Percentiles rank a stretch among this genome's conserved stretches.
Evolutionary conservation across 2,329 filamentous ascomycete species (phyloP).

Genomic region (Penicillium freii): DNA sequence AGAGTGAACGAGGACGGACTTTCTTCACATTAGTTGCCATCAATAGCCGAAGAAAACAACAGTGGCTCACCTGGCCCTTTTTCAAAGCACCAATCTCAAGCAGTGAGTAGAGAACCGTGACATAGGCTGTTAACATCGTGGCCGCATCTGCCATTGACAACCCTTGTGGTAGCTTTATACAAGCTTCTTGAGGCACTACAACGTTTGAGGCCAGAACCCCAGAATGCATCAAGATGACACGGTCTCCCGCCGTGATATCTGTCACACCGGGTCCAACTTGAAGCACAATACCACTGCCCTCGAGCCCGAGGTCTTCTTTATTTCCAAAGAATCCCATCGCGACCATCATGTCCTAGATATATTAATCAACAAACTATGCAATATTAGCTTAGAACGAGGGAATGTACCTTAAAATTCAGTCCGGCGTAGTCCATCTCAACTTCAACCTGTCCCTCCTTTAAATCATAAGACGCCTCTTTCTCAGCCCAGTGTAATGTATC

Average conservation of each 20-base stretch:
- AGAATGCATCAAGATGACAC: slow-evolving; percentile 23
- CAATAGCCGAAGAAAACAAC: neutral
- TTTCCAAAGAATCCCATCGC: slow-evolving; percentile 33
- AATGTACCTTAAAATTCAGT: slow-evolving; percentile 14
- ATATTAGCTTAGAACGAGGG: neutral
- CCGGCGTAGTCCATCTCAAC: slow-evolving; percentile 16
- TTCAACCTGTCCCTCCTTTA: slow-evolving; percentile 7
- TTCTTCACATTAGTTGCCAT: neutral
- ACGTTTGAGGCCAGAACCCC: slow-evolving; percentile 9
- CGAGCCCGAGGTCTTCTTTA: slow-evolving; percentile 28
- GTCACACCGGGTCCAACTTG: slow-evolving; percentile 27
- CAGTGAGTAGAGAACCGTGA: slow-evolving; percentile 22
- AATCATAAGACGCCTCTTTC: neutral
- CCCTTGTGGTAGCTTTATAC: slow-evolving; percentile 8
- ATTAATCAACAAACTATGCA: neutral
- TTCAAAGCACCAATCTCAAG: slow-evolving; percentile 22
- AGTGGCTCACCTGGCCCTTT: slow-evolving; percentile 19
- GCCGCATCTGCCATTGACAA: slow-evolving; percentile 21
- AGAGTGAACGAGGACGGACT: slow-evolving; percentile 26
- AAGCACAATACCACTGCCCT: slow-evolving; percentile 34
- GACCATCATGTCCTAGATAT: slow-evolving; percentile 21
- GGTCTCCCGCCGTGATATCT: slow-evolving; percentile 30
- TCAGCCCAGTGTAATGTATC: slow-evolving; percentile 7
- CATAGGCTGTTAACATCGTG: slow-evolving; percentile 13
- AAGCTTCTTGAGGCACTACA: neutral